Evolutionary conservation across 169 alveolate species (phyloP).

Genomic region (Babesia bovis): DNA sequence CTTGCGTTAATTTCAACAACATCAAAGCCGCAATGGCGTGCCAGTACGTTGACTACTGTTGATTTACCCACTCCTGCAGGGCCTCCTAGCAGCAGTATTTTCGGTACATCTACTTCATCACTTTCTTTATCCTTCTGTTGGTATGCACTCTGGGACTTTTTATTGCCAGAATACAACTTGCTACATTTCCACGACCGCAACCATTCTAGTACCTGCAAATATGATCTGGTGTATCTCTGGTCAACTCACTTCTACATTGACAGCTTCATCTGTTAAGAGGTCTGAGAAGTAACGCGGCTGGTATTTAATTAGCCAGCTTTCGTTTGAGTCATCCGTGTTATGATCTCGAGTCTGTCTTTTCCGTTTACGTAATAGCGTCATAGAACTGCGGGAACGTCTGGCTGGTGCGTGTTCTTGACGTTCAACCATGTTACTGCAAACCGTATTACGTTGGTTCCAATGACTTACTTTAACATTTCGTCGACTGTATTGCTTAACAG

Average conservation of each 20-base stretch:
- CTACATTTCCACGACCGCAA: slow-evolving; percentile 59
- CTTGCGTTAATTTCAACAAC: slow-evolving; percentile 94
- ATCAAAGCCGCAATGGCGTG: slow-evolving; percentile 88
- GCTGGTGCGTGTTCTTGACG: background rate
- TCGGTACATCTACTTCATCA: slow-evolving; percentile 10
- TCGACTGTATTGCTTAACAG: slow-evolving; percentile 53
- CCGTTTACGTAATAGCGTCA: slow-evolving; percentile 6
- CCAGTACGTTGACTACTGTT: slow-evolving; percentile 71
- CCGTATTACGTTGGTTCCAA: background rate
- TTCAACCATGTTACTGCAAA: slow-evolving; percentile 46
- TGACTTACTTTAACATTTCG: slow-evolving; percentile 48
- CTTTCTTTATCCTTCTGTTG: background rate
- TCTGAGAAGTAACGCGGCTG: slow-evolving; percentile 74
- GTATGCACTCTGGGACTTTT: background rate
- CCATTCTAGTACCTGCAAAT: slow-evolving; percentile 50
- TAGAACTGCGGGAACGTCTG: background rate
- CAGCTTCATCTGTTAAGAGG: slow-evolving; percentile 69
- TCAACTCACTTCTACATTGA: slow-evolving; percentile 67
- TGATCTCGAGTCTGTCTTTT: background rate
- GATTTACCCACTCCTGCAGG: slow-evolving; percentile 81
- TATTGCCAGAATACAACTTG: background rate
- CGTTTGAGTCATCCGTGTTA: background rate
- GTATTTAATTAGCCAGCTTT: slow-evolving; percentile 69
- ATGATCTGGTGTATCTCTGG: background rate
- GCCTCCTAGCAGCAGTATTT: slow-evolving; percentile 72